Evolutionary conservation across 2,329 filamentous ascomycete genomes (phyloP), one percentile per base, ranked within the genome.

Genomic region (Ceratocystis cacaofunesta): DNA sequence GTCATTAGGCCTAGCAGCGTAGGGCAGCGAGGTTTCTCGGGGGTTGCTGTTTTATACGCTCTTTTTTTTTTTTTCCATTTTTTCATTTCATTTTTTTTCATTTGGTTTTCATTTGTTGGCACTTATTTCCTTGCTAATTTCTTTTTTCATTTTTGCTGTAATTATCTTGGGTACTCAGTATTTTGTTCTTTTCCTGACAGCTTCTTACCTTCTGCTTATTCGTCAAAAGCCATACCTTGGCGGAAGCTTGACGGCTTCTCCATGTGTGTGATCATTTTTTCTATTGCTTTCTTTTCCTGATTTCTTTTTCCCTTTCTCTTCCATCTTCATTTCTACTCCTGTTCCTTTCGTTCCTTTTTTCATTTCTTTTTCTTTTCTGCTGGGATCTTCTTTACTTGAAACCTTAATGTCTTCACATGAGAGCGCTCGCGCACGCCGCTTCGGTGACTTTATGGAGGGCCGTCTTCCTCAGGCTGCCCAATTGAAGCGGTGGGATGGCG

Each of bases 401-500:
- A 55, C 32, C 30, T 30, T 48, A 22, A 62, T 61, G 66, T 36
- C 65, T 17, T 41, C 65, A 12, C 55, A 55, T 32, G 28, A 61
- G n/a, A 61, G 50, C 69, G 70, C 66, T 62, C 69, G 65, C 66
- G 69, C 32, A 63, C 67, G 48, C 62, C 63, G 61, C 25, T 63
- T 66, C 55, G 71, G 73, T 43, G 74, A 73, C 10, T 69, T 70
- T 58, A 70, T 72, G 44, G 74, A 73, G 57, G 70, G 68, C 17
- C 69, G 68, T n/a, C 67, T 68, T 7, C 64, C 71, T 2, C 68
- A 66, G n/a, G 71, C 61, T 62, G 8, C 69, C 1, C 71, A 70
- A n/a, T 71, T 81, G n/a, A 77, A 76, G 72, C 75, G 78, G 68
- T 82, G 80, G 78, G 79, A 82, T 68, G 80, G 80, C 63, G 75